Evolutionary conservation across 2,329 filamentous ascomycete genomes (phyloP).

Genomic region (Dothideomycetes sp.): DNA sequence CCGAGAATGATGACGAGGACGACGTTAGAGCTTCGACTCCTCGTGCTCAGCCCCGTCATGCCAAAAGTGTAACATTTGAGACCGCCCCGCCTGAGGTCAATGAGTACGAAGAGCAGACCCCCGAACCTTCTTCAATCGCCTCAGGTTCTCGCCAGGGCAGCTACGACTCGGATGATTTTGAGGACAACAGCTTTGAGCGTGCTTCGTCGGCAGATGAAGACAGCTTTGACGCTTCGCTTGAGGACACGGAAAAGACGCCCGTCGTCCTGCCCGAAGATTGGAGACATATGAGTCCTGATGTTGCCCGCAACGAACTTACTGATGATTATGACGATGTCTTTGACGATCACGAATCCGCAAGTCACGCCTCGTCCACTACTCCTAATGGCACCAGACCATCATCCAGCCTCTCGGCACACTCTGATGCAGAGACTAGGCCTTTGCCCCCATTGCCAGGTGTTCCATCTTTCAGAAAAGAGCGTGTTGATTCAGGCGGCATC

Average conservation of each 20-base stretch:
- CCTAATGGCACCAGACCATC: slow-evolving; percentile 44
- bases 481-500: slow-evolving; percentile 51
- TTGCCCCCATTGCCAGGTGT: slow-evolving; percentile 75
- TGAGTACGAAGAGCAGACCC: slow-evolving; percentile 96
- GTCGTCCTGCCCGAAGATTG: slow-evolving; percentile 97
- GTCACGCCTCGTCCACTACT: slow-evolving; percentile 46
- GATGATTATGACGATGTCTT: slow-evolving; percentile 58
- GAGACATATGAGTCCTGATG: slow-evolving; percentile 66
- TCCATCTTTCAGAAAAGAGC: slow-evolving; percentile 46
- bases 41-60: slow-evolving; percentile 66
- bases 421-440: slow-evolving; percentile 73
- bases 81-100: slow-evolving; percentile 87
- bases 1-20: slow-evolving; percentile 45
- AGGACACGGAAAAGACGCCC: slow-evolving; percentile 93
- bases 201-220: slow-evolving; percentile 53
- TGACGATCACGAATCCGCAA: slow-evolving; percentile 33
- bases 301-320: slow-evolving; percentile 45
- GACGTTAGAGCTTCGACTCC: slow-evolving; percentile 53
- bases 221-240: slow-evolving; percentile 90
- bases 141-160: slow-evolving; percentile 88
- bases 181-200: slow-evolving; percentile 55
- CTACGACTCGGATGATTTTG: slow-evolving; percentile 70
- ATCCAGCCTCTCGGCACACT: slow-evolving; percentile 56
- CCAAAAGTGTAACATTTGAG: slow-evolving; percentile 97
- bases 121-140: slow-evolving; percentile 84